A percentile compares a stretch with the other conserved stretches of the same genome.
These are phyloP conservation scores for Ascoidea asiatica DNA, from an alignment of 805 yeast species.

Conservation along the genomic window DNA sequence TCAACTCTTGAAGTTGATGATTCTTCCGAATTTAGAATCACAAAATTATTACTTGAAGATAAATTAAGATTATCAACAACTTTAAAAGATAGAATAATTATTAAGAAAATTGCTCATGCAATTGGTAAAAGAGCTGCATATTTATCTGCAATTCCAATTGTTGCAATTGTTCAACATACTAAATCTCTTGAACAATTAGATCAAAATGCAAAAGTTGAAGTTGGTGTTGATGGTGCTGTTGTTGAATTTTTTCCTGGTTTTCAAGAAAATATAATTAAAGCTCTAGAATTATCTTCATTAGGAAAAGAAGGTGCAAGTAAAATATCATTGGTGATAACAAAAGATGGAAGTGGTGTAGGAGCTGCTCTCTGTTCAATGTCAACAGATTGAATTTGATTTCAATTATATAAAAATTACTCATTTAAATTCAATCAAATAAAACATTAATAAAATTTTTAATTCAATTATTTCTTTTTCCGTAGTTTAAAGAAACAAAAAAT, in stretches of 20 bases:
- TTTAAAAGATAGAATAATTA: constrained; percentile 54
- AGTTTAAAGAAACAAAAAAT: no score
- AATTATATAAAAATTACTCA: no score
- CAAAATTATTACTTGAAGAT: constrained; percentile 55
- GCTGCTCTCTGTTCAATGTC: constrained; percentile 78
- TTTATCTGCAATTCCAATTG: constrained; percentile 78
- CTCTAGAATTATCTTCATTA: constrained; percentile 53
- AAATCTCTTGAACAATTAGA: constrained; percentile 23
- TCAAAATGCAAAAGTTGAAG: constrained; percentile 62
- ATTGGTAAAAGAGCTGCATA: constrained; percentile 84
- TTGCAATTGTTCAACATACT: constrained; percentile 52
- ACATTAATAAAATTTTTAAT: no score
- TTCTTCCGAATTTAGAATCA: constrained; percentile 54
- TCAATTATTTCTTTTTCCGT: no score
- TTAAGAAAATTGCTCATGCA: constrained; percentile 64
- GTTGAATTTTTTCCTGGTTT: constrained; percentile 93
- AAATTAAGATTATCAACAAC: constrained; percentile 58
- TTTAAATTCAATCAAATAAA: no score
- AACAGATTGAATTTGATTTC: not conserved
- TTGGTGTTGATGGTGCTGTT: constrained; percentile 94
- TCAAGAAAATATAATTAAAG: constrained; percentile 67
- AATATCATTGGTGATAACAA: constrained; percentile 67
- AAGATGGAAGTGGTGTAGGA: constrained; percentile 95
- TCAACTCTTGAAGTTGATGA: constrained; percentile 28
- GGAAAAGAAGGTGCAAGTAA: constrained; percentile 60